Conservation (phyloP, 441 rosid species). For the Erodium moschatum region DNA sequence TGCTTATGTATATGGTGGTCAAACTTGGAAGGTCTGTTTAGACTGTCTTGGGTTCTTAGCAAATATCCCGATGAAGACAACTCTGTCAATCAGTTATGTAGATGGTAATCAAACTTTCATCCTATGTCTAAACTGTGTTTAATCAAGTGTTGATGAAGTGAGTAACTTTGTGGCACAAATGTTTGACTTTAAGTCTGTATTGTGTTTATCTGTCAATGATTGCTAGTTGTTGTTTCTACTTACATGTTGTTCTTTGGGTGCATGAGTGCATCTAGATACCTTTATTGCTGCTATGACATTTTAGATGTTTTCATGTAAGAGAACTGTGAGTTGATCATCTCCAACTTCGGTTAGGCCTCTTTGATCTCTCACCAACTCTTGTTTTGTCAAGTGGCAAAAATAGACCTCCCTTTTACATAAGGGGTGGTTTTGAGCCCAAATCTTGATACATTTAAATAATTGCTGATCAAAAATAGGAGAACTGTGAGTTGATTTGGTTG, state of each 20-base stretch:
- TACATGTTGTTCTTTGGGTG: not conserved
- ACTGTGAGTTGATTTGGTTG: too few relatives aligned
- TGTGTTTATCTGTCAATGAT: not conserved
- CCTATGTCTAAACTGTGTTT: not conserved
- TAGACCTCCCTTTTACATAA: too few relatives aligned
- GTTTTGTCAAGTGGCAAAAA: too few relatives aligned
- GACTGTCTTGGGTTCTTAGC: not conserved
- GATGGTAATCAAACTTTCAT: constrained; percentile 4
- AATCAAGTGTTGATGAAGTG: not conserved
- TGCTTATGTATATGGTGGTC: constrained; percentile 8
- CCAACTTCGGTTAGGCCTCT: not conserved
- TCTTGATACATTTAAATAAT: too few relatives aligned
- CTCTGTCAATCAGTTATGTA: not conserved
- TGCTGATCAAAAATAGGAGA: too few relatives aligned
- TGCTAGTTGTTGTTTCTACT: constrained; percentile 1
- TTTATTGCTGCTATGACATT: not conserved
- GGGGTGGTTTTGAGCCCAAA: too few relatives aligned
- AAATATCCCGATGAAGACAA: not conserved
- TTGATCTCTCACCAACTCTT: too few relatives aligned
- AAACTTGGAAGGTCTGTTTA: constrained; percentile 1
- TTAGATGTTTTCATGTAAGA: not conserved
- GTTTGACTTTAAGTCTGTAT: not conserved
- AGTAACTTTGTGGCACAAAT: not conserved
- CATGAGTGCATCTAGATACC: not conserved
- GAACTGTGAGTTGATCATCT: not conserved